Evolutionary conservation across 768 basidiomycete species (phyloP).

Genomic region (Rhodosporidiobolus odoratus): DNA sequence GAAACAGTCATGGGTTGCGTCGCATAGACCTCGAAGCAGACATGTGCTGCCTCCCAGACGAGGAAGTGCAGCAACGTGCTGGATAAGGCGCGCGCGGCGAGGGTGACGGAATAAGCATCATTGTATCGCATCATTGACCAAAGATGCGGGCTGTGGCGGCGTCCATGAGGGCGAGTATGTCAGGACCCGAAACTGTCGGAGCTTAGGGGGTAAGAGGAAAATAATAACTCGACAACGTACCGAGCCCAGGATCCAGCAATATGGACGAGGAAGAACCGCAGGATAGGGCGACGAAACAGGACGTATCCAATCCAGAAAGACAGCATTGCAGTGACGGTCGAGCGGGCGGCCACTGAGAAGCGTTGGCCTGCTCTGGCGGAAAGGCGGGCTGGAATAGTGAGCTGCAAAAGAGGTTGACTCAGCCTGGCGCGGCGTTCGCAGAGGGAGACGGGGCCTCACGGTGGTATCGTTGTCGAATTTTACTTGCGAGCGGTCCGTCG

Average conservation of each 20-base stretch:
- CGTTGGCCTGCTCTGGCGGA: neutral
- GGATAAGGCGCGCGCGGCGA: slow-evolving; percentile 4
- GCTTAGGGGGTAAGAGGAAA: neutral
- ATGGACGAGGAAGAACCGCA: slow-evolving; percentile 27
- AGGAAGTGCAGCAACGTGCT: slow-evolving; percentile 4
- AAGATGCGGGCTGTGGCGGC: slow-evolving; percentile 20
- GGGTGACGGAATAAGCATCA: slow-evolving; percentile 30
- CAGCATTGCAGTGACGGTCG: neutral
- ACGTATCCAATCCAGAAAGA: slow-evolving; percentile 27
- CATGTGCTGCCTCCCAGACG: slow-evolving; percentile 24
- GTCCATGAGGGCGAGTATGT: neutral
- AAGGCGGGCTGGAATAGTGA: slow-evolving; percentile 31
- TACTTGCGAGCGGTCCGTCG: slow-evolving; percentile 11
- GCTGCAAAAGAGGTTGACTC: neutral
- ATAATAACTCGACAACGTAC: slow-evolving; percentile 6
- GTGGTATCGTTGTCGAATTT: slow-evolving; percentile 22
- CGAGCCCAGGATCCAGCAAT: slow-evolving; percentile 19
- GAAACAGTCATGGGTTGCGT: slow-evolving; percentile 36
- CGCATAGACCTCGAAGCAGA: slow-evolving; percentile 35
- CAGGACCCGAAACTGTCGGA: too few relatives aligned
- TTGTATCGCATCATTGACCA: slow-evolving; percentile 23
- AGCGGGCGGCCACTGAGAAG: neutral
- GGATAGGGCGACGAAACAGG: slow-evolving; percentile 21
- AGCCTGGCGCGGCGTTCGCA: too few relatives aligned
- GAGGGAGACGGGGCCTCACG: slow-evolving; percentile 6